phyloP scores from a whole-genome alignment of 768 basidiomycete genomes.

The Amanita rubescens region DNA sequence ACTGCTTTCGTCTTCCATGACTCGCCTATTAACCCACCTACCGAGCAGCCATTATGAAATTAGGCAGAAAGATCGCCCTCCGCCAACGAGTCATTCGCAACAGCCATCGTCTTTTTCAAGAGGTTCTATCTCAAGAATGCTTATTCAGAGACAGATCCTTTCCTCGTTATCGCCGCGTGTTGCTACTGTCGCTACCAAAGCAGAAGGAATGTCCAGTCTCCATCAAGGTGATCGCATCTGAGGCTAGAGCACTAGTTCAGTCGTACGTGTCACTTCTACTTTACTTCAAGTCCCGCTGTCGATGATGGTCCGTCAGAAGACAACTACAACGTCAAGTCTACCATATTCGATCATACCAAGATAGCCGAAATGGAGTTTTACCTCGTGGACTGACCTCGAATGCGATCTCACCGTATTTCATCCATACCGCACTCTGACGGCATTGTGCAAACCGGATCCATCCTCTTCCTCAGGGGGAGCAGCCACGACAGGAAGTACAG shows the following conservation, averaged over 20 bases:
- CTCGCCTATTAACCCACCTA: not conserved
- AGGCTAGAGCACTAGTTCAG: constrained; percentile 74
- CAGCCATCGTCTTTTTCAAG: constrained; percentile 91
- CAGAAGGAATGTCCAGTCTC: constrained; percentile 94
- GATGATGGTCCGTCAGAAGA: constrained; percentile 33
- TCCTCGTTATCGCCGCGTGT: constrained; percentile 87
- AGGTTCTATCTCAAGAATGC: constrained; percentile 96
- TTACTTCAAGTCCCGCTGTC: not conserved
- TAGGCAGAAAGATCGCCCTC: constrained; percentile 76
- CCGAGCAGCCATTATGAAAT: constrained; percentile 67
- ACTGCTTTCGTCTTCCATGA: constrained; percentile 8
- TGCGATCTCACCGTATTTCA: constrained; percentile 93
- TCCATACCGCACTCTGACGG: constrained; percentile 84
- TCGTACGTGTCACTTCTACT: constrained; percentile 32
- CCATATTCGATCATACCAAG: constrained; percentile 82
- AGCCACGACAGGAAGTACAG: not conserved
- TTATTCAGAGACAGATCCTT: constrained; percentile 94
- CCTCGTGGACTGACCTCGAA: constrained; percentile 91
- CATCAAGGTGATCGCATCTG: constrained; percentile 85
- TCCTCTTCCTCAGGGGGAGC: constrained; percentile 17
- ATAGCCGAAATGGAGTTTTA: constrained; percentile 99
- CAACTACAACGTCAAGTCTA: constrained; percentile 69
- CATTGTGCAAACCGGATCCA: constrained; percentile 61
- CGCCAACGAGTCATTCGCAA: constrained; percentile 91
- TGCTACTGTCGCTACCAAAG: constrained; percentile 95